Percentiles rank a stretch among this genome's conserved stretches.
Conservation (phyloP, 805 yeast species). For the Lipomyces spencermartinsiae region DNA sequence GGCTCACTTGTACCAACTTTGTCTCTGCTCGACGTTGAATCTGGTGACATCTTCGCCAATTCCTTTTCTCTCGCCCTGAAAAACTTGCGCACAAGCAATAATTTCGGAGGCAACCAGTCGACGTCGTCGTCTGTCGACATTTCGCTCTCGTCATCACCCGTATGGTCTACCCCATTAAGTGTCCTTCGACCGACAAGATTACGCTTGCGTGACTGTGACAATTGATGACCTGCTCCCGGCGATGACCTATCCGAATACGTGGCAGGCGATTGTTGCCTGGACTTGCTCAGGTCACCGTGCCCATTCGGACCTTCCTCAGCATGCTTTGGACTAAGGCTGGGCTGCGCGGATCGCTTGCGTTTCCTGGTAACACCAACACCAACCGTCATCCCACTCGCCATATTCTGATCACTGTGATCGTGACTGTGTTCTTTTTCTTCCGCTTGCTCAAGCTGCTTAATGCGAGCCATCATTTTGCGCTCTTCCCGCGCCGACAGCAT, state of each 20-base stretch:
- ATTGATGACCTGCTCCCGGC: background rate
- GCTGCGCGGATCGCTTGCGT: conserved; percentile 13
- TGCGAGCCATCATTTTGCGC: conserved; percentile 35
- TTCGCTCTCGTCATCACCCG: conserved; percentile 29
- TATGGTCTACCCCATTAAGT: background rate
- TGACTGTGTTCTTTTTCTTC: conserved; percentile 16
- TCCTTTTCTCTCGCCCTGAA: conserved; percentile 27
- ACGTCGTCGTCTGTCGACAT: conserved; percentile 35
- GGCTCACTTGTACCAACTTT: conserved; percentile 7
- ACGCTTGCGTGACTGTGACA: conserved; percentile 5
- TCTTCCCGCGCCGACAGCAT: conserved; percentile 35
- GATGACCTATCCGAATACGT: background rate
- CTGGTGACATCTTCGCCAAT: conserved; percentile 22
- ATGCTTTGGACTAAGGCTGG: background rate
- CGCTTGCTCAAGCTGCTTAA: conserved; percentile 34
- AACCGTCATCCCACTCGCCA: background rate
- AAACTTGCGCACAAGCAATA: conserved; percentile 31
- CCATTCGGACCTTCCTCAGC: background rate
- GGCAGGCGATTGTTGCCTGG: background rate
- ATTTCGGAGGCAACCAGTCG: conserved; percentile 36
- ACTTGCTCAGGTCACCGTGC: background rate
- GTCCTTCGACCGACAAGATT: conserved; percentile 3
- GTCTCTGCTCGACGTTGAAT: conserved; percentile 11
- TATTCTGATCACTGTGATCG: background rate
- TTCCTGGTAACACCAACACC: conserved; percentile 17